phyloP scores from a whole-genome alignment of 768 basidiomycete genomes.

The Hericium coralloides region DNA sequence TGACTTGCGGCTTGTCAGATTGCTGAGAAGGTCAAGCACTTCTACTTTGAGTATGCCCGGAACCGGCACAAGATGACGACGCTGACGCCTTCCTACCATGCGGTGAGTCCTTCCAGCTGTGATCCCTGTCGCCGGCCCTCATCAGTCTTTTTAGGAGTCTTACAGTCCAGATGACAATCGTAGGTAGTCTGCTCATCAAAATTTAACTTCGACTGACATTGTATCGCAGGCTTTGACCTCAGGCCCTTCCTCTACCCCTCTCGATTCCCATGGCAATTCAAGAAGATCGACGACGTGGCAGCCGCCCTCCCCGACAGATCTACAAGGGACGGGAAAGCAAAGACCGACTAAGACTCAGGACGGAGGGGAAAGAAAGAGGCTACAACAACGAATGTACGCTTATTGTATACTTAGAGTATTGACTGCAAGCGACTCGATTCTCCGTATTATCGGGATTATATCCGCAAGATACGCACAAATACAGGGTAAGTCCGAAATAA shows the following conservation, averaged over 20 bases:
- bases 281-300: conserved; percentile 85
- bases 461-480: neutral
- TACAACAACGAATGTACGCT: no score
- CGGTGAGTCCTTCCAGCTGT: conserved; percentile 42
- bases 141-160: conserved; percentile 52
- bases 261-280: conserved; percentile 94
- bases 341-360: conserved; percentile 4
- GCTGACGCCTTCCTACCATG: conserved; percentile 88
- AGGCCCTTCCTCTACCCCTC: conserved; percentile 95
- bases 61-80: conserved; percentile 99
- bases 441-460: neutral
- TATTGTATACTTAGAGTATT: no score
- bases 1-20: conserved; percentile 41
- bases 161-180: conserved; percentile 97
- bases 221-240: conserved; percentile 73
- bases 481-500: neutral
- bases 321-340: conserved; percentile 7
- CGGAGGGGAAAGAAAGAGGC: neutral
- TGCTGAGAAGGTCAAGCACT: conserved; percentile 93
- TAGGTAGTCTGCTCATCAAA: conserved; percentile 28
- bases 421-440: neutral
- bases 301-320: conserved; percentile 69
- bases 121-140: neutral
- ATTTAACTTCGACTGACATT: conserved; percentile 6
- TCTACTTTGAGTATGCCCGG: conserved; percentile 94